A percentile compares a stretch with the other conserved stretches of the same genome.
Conservation (phyloP, 2,329 filamentous ascomycete genomes). For the Thelonectria blattea region DNA sequence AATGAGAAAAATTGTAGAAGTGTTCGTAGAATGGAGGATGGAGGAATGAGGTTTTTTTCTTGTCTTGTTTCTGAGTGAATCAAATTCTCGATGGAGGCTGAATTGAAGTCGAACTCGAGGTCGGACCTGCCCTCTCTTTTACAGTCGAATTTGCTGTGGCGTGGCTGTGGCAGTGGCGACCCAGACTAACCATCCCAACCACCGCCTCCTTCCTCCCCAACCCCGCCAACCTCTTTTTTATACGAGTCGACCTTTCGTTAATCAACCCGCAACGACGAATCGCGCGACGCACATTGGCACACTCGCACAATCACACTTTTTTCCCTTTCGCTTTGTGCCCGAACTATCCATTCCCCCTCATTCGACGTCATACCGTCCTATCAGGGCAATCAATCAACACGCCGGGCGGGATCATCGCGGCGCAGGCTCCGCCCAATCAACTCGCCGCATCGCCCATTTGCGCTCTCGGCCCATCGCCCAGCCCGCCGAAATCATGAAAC, state of each 20-base stretch:
- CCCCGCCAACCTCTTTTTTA: conserved; percentile 33
- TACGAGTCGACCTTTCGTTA: neutral
- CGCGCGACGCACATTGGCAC: conserved; percentile 8
- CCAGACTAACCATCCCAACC: conserved; percentile 25
- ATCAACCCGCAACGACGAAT: conserved; percentile 26
- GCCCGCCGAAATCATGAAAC: conserved; percentile 7
- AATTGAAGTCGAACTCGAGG: neutral
- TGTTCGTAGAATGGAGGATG: neutral
- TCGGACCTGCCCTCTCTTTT: conserved; percentile 5
- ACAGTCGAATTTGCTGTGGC: neutral
- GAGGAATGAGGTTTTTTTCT: neutral
- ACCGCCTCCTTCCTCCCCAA: conserved; percentile 15
- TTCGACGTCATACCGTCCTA: conserved; percentile 17
- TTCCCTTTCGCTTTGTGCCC: neutral
- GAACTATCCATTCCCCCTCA: neutral
- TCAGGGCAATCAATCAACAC: conserved; percentile 15
- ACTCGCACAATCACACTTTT: neutral
- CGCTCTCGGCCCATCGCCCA: neutral
- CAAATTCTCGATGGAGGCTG: conserved; percentile 27
- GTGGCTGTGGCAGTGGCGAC: neutral
- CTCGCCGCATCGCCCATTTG: neutral
- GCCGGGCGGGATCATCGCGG: neutral
- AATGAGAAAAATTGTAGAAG: neutral
- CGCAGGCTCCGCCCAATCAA: conserved; percentile 5
- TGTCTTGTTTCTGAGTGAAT: conserved; percentile 12